These are phyloP conservation scores for Corylus avellana DNA, from an alignment of 306 rosid genomes.

Conservation along the genomic window DNA sequence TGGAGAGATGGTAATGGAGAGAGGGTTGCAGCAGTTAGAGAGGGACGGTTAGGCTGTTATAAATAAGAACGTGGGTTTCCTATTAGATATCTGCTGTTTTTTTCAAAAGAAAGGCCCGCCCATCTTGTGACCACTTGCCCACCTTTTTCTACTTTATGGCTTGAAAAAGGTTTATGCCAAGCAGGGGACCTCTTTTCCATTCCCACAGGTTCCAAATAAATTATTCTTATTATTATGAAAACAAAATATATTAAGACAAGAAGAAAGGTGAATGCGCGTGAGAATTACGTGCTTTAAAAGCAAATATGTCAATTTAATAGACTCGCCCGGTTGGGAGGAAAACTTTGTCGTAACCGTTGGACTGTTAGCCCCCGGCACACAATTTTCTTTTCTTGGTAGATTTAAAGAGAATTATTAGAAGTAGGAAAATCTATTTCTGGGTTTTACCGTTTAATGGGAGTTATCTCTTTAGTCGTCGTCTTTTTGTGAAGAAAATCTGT, in stretches of 20 bases:
- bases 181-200: constrained; percentile 40
- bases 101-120: constrained; percentile 73
- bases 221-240: too few species aligned
- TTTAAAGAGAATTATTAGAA: constrained; percentile 24
- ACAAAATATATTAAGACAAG: too few species aligned
- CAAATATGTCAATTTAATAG: too few species aligned
- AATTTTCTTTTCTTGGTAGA: neutral
- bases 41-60: constrained; percentile 55
- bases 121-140: constrained; percentile 72
- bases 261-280: neutral
- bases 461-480: constrained; percentile 12
- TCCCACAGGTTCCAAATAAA: constrained; percentile 10
- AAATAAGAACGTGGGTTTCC: constrained; percentile 71
- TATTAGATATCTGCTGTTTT: constrained; percentile 29
- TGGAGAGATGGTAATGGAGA: constrained; percentile 21
- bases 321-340: too few species aligned
- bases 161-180: constrained; percentile 30
- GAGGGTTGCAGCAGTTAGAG: constrained; percentile 25
- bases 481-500: constrained; percentile 11
- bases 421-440: constrained; percentile 19
- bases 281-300: too few species aligned
- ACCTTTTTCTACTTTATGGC: constrained; percentile 48
- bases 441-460: constrained; percentile 14
- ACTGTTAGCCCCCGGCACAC: neutral
- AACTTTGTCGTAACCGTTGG: too few species aligned